A percentile compares a stretch with the other conserved stretches of the same genome.
These are phyloP conservation scores for Leccinum pallidistipes DNA, from an alignment of 1,284 basidiomycete species.

Conservation along the genomic window DNA sequence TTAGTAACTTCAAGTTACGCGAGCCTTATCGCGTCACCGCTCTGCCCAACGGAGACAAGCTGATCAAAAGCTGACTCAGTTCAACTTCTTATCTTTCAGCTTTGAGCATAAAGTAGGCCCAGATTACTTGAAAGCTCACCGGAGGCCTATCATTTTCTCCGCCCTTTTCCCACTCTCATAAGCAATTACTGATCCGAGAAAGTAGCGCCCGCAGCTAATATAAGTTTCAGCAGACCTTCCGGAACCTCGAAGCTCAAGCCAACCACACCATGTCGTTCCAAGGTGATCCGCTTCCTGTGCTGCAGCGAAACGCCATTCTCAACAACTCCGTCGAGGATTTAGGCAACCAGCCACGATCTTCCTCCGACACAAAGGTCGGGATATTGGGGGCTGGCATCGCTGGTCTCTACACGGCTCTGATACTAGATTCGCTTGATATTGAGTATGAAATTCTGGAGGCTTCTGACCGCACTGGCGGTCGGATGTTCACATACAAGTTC, in stretches of 20 bases:
- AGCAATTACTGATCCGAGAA: neutral
- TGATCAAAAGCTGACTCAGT: neutral
- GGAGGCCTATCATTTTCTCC: neutral
- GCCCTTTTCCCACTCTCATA: neutral
- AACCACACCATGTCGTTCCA: neutral
- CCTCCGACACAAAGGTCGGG: slow-evolving; percentile 8
- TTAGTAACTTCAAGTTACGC: neutral
- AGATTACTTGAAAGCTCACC: neutral
- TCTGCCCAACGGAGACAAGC: neutral
- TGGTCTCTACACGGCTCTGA: neutral
- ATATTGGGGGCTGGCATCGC: slow-evolving; percentile 29
- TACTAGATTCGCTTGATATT: neutral
- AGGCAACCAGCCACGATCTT: neutral
- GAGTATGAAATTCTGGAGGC: neutral
- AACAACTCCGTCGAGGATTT: neutral
- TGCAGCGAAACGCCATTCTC: neutral
- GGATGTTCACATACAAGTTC: neutral
- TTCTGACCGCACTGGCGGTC: neutral
- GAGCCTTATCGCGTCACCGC: neutral
- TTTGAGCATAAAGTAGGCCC: neutral
- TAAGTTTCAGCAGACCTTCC: neutral
- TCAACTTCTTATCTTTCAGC: neutral
- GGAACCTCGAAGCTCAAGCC: neutral
- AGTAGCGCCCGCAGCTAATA: neutral
- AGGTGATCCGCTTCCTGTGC: neutral